Evolutionary conservation across 345 rosid genomes (phyloP).

Genomic region (Acer negundo): DNA sequence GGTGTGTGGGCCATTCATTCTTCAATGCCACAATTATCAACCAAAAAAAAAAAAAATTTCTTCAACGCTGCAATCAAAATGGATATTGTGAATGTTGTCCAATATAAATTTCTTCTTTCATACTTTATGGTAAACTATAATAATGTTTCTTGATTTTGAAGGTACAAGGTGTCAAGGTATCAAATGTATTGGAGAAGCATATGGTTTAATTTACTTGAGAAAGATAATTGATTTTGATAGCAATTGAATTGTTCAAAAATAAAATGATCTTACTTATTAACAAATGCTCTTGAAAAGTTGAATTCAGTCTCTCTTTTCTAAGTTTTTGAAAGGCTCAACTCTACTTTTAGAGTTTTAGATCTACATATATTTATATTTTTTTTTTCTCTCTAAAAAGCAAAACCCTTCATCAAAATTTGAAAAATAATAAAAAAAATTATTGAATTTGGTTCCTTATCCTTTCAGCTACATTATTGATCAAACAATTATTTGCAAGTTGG

Average conservation of each 20-base stretch:
- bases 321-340: not conserved
- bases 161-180: not conserved
- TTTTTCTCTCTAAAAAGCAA: not conserved
- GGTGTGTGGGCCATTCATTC: not conserved
- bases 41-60: no score
- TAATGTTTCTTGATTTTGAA: slow-evolving; percentile 3
- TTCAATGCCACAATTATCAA: no score
- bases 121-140: not conserved
- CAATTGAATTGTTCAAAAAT: not conserved
- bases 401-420: not conserved
- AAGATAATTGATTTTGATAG: not conserved
- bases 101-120: not conserved
- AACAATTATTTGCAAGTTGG: slow-evolving; percentile 3
- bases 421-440: not conserved
- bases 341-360: not conserved
- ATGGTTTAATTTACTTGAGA: not conserved
- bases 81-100: not conserved
- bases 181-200: not conserved
- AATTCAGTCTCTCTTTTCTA: not conserved
- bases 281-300: not conserved
- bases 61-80: no score
- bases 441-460: not conserved
- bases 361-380: no score
- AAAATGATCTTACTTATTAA: not conserved
- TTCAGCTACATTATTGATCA: slow-evolving; percentile 4